phyloP scores from a whole-genome alignment of 2,329 filamentous ascomycete genomes.

The Fonsecaea nubica region DNA sequence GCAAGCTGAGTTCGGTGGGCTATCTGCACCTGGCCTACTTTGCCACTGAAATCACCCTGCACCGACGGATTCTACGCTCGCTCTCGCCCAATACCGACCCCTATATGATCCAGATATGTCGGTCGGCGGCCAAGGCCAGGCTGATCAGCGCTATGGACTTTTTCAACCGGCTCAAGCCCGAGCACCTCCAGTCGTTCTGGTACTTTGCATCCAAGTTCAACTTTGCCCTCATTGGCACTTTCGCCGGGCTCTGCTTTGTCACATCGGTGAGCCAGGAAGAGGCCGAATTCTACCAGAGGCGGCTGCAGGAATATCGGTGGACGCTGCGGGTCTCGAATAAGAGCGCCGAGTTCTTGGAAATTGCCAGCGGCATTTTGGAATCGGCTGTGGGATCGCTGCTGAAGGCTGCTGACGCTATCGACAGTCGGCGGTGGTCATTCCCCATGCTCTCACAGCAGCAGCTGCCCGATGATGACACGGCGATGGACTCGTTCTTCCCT shows the following conservation, averaged over 20 bases:
- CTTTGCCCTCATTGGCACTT: constrained; percentile 93
- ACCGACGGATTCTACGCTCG: constrained; percentile 50
- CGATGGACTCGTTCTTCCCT: constrained; percentile 32
- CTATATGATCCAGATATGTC: constrained; percentile 79
- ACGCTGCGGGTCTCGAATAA: constrained; percentile 77
- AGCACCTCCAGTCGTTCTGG: constrained; percentile 91
- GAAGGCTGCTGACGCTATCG: constrained; percentile 39
- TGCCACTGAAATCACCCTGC: constrained; percentile 54
- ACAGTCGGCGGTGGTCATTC: constrained; percentile 38
- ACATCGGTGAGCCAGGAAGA: constrained; percentile 87
- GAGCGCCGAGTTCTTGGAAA: constrained; percentile 41
- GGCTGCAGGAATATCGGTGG: constrained; percentile 91
- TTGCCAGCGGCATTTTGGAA: constrained; percentile 41
- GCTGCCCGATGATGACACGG: constrained; percentile 29
- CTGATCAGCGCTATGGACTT: constrained; percentile 97
- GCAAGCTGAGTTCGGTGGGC: constrained; percentile 48
- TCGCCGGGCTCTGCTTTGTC: constrained; percentile 82
- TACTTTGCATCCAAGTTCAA: constrained; percentile 63
- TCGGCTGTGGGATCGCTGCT: constrained; percentile 39
- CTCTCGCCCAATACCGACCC: constrained; percentile 63
- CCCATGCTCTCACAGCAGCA: constrained; percentile 37
- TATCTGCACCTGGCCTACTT: constrained; percentile 56
- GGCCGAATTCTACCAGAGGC: constrained; percentile 86
- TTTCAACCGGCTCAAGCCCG: constrained; percentile 86
- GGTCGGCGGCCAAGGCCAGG: constrained; percentile 89